Percentiles rank a stretch among this genome's conserved stretches.
Conservation (phyloP, 2,329 filamentous ascomycete species). For the Fusarium sp. region DNA sequence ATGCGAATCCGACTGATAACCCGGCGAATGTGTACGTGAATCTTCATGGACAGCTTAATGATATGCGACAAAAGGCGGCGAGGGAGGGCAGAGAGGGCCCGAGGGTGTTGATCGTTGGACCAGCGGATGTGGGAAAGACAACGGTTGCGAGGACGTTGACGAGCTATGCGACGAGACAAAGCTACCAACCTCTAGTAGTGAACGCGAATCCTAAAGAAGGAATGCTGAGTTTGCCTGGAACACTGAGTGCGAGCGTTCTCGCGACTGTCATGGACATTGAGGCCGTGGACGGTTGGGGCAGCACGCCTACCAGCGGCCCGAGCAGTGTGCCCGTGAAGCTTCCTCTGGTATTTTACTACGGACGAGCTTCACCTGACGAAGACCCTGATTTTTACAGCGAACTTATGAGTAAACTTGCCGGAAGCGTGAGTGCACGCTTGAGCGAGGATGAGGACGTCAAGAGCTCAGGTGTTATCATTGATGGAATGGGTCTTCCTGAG, state of each 20-base stretch:
- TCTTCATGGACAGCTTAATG: slow-evolving; percentile 85
- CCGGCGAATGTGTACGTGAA: slow-evolving; percentile 84
- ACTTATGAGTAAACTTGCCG: slow-evolving; percentile 78
- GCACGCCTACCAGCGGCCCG: slow-evolving; percentile 88
- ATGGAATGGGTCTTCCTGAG: slow-evolving; percentile 77
- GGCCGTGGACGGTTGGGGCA: slow-evolving; percentile 85
- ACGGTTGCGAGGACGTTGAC: slow-evolving; percentile 80
- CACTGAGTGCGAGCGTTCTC: slow-evolving; percentile 86
- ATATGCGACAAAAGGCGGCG: slow-evolving; percentile 70
- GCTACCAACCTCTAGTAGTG: slow-evolving; percentile 80
- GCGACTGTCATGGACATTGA: slow-evolving; percentile 85
- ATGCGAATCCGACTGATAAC: slow-evolving; percentile 76
- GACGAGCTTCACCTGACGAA: slow-evolving; percentile 76
- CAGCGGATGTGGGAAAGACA: slow-evolving; percentile 83
- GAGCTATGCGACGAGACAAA: slow-evolving; percentile 79
- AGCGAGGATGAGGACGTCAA: slow-evolving; percentile 78
- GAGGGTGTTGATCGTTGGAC: slow-evolving; percentile 84
- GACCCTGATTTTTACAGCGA: slow-evolving; percentile 77
- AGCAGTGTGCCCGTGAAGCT: slow-evolving; percentile 90
- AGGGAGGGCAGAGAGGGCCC: slow-evolving; percentile 67
- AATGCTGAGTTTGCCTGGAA: slow-evolving; percentile 80
- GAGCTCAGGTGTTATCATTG: slow-evolving; percentile 83
- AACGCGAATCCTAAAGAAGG: slow-evolving; percentile 87
- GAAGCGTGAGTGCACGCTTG: slow-evolving; percentile 80
- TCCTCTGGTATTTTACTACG: slow-evolving; percentile 90